A percentile compares a stretch with the other conserved stretches of the same genome.
These are phyloP conservation scores for Bryum argenteum DNA, from an alignment of 225 moss, liverwort and hornwort species.

Conservation along the genomic window DNA sequence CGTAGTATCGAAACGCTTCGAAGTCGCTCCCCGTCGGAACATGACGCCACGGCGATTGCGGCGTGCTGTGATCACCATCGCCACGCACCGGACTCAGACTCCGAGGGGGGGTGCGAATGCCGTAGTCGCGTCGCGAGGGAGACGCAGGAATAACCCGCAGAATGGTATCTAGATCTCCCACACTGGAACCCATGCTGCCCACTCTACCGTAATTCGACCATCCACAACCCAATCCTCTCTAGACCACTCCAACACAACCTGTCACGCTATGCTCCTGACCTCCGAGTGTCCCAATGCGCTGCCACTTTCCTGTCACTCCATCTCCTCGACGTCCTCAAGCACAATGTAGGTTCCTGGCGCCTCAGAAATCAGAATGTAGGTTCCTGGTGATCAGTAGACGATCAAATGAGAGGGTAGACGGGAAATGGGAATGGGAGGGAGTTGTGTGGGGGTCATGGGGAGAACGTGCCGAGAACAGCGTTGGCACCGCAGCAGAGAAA, in stretches of 20 bases:
- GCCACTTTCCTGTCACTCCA: no score
- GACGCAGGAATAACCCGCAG: conserved; percentile 27
- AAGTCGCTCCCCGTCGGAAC: conserved; percentile 12
- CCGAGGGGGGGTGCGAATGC: conserved; percentile 40
- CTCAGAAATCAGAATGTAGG: no score
- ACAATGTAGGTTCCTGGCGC: no score
- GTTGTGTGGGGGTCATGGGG: conserved; percentile 1
- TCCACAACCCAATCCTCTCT: no score
- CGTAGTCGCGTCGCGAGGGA: conserved; percentile 56
- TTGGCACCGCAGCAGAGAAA: not conserved
- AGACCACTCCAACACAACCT: no score
- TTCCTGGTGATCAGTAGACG: no score
- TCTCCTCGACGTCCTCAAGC: no score
- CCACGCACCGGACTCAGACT: not conserved
- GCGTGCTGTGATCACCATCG: not conserved
- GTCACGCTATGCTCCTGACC: no score
- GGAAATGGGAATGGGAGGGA: no score
- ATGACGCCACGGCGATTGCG: conserved; percentile 41
- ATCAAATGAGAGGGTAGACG: no score
- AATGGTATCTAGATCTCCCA: conserved; percentile 4
- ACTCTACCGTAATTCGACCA: no score
- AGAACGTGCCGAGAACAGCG: conserved; percentile 27
- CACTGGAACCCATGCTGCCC: conserved; percentile 8
- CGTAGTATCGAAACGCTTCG: conserved; percentile 28
- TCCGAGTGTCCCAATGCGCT: no score